Base-by-base conservation (phyloP, 768 basidiomycete genomes). In the Sporobolomyces pararoseus region DNA sequence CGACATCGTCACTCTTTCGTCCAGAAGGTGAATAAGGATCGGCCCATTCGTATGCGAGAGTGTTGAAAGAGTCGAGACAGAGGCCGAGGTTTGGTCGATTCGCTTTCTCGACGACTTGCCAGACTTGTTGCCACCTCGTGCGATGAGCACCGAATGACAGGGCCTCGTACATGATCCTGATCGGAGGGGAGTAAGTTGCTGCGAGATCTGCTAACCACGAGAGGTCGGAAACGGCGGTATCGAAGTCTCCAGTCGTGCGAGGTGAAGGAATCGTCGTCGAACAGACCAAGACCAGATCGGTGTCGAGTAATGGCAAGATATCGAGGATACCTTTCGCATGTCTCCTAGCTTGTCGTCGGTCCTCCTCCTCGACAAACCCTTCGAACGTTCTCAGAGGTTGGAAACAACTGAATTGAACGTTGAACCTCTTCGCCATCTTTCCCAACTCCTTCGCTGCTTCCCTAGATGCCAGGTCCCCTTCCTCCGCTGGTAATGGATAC, bases 351-450 rank as follows among this genome's bases (percentile, higher is more conserved):
- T 66, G 65, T 9, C 70, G 59, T 7, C 78, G 73, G 9, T 80
- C 72, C 27, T 74, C 75, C 29, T 73, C 71, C 32, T 75, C 75
- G 25, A 75, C 50, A 63, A 78, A 80, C 25, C 80, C 81, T 66
- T 82, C 81, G 42, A 82, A 81, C 32, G 79, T 78, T 29, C 81
- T 76, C 25, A 81, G 73, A 19, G 81, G 81, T 68, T 82, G 81
- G 39, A 80, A 75, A 66, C 80, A 75, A 37, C 77, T 78, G 61
- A 81, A 76, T 19, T 65, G 59, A 62, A 82, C 61, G 31, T 70
- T 65, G 49, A 57, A 17, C 25, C 49, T n/a, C 37, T 58, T 25
- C 25, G 66, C 65, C 3, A 78, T 55, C 7, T 16, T 14, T 6
- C 50, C 66, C 29, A 78, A 54, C 14, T 74, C 78, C 21, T 53